A percentile compares a stretch with the other conserved stretches of the same genome.
phyloP scores from a whole-genome alignment of 78 protist species.

The Dictyostelium brefeldianum region DNA sequence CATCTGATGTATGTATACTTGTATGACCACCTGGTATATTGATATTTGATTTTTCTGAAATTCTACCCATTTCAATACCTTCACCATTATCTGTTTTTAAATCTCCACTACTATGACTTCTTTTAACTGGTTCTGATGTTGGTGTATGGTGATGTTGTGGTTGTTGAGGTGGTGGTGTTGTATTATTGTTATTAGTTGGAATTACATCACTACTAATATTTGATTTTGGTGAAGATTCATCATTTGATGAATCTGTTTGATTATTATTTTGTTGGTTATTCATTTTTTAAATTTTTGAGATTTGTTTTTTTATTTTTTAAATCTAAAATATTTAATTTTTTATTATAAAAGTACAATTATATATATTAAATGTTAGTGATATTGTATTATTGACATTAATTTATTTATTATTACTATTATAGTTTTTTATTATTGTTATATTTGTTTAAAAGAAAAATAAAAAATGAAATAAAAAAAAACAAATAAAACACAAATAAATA shows the following conservation, averaged over 20 bases:
- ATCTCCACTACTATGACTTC: not conserved
- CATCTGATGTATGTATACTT: not conserved
- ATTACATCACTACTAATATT: not conserved
- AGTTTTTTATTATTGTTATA: too few relatives aligned
- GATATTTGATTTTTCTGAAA: slow-evolving; percentile 10
- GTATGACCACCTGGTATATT: not conserved
- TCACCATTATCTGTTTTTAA: not conserved
- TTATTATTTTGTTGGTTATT: not conserved
- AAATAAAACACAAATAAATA: too few relatives aligned
- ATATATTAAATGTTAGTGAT: too few relatives aligned
- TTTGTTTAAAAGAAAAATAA: too few relatives aligned
- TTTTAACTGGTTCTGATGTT: not conserved
- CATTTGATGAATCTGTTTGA: not conserved
- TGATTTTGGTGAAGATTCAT: slow-evolving; percentile 1
- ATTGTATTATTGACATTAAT: too few relatives aligned
- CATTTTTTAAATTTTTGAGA: not conserved
- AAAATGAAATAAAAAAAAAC: too few relatives aligned
- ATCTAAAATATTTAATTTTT: too few relatives aligned
- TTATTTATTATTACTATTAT: too few relatives aligned
- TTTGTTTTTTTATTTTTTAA: not conserved
- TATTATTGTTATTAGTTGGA: not conserved
- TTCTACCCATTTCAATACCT: slow-evolving; percentile 7
- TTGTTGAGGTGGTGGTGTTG: not conserved
- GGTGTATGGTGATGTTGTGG: not conserved
- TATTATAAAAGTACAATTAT: not conserved